These are phyloP conservation scores for Fusarium illudens DNA, from an alignment of 2,329 filamentous ascomycete genomes.

Conservation along the genomic window DNA sequence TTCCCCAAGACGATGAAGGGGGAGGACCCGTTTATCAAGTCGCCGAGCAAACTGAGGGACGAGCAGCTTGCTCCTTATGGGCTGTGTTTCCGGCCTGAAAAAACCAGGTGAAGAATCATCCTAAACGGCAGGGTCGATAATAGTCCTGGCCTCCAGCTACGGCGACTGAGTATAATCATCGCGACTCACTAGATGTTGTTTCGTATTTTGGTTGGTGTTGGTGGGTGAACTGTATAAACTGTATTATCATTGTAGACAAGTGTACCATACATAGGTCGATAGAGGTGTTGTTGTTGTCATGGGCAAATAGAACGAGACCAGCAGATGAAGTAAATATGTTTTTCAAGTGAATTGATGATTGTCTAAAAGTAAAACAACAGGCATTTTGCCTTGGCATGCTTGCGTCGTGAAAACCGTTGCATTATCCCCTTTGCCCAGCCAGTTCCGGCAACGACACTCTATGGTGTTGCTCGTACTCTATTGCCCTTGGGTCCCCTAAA, in stretches of 20 bases:
- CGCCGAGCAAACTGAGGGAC: constrained; percentile 73
- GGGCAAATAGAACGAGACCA: neutral
- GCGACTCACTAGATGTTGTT: constrained; percentile 1
- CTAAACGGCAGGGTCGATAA: neutral
- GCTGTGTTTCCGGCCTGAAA: constrained; percentile 42
- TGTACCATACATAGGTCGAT: constrained; percentile 18
- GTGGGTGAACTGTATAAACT: neutral
- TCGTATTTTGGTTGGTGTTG: neutral
- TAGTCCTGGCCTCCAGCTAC: too few species aligned
- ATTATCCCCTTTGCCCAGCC: constrained; percentile 11
- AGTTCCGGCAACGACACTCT: constrained; percentile 9
- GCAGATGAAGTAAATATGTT: neutral
- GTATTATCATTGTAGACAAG: constrained; percentile 25
- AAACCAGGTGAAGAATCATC: neutral
- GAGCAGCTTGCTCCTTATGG: constrained; percentile 62
- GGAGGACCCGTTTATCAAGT: constrained; percentile 83
- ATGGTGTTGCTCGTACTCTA: constrained; percentile 13
- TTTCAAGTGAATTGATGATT: neutral
- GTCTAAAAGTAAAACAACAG: neutral
- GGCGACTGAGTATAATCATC: neutral
- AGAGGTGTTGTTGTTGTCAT: neutral
- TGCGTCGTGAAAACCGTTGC: constrained; percentile 14
- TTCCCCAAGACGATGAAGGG: constrained; percentile 95
- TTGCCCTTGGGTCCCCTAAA: constrained; percentile 13
- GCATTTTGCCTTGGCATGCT: neutral